These are phyloP conservation scores for Beauveria pseudobassiana DNA, from an alignment of 2,329 filamentous ascomycete species.

Conservation along the genomic window DNA sequence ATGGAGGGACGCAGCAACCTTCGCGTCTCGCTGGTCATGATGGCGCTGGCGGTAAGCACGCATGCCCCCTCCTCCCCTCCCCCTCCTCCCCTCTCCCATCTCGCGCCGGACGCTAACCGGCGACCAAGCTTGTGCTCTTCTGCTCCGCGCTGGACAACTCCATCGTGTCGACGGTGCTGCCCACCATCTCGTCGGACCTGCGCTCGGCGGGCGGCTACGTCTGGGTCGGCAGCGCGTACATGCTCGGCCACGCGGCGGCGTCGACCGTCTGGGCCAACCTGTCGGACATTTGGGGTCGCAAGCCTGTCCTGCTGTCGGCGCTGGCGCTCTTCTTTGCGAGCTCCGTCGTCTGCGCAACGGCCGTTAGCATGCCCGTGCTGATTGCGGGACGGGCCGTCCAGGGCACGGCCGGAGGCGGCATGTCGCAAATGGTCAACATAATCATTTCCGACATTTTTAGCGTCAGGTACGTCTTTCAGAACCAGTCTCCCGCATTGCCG, in stretches of 20 bases:
- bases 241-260: conserved; percentile 55
- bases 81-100: no score
- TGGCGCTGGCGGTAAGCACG: conserved; percentile 1
- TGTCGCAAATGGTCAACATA: conserved; percentile 42
- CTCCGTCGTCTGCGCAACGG: conserved; percentile 37
- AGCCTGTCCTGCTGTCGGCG: conserved; percentile 39
- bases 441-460: conserved; percentile 43
- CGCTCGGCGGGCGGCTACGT: conserved; percentile 57
- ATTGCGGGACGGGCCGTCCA: conserved; percentile 39
- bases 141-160: conserved; percentile 8
- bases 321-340: conserved; percentile 41
- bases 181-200: conserved; percentile 51
- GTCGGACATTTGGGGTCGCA: conserved; percentile 48
- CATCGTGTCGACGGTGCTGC: conserved; percentile 21
- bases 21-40: conserved; percentile 3
- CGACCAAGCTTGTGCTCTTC: conserved; percentile 7
- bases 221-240: conserved; percentile 63
- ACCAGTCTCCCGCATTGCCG: no score
- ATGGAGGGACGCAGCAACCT: conserved; percentile 6
- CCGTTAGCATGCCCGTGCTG: conserved; percentile 37
- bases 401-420: conserved; percentile 40
- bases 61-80: no score
- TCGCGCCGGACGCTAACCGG: no score
- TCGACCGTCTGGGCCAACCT: conserved; percentile 59
- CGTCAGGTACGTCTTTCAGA: conserved; percentile 24